Evolutionary conservation across 768 basidiomycete genomes (phyloP).

Genomic region (Serendipita sp.): DNA sequence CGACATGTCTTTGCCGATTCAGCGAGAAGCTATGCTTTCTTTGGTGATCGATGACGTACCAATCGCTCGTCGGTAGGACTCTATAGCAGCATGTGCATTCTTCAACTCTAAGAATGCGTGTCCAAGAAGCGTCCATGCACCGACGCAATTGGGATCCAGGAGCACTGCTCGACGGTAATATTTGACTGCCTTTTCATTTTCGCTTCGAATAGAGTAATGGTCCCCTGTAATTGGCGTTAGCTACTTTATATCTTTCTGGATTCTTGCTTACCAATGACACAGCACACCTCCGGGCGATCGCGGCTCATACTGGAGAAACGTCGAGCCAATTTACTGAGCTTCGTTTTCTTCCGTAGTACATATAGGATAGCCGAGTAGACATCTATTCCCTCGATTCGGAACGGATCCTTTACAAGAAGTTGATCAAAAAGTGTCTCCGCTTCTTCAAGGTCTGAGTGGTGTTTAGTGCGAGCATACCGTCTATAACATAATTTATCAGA

Average conservation of each 20-base stretch:
- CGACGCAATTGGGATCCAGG: constrained; percentile 84
- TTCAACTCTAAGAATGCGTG: constrained; percentile 99
- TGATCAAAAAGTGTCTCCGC: constrained; percentile 77
- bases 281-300: constrained; percentile 92
- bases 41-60: constrained; percentile 30
- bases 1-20: constrained; percentile 55
- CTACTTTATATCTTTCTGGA: constrained; percentile 2
- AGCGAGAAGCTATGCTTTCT: constrained; percentile 7
- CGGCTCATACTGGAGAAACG: constrained; percentile 80
- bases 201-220: constrained; percentile 82
- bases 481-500: neutral
- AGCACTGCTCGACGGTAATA: constrained; percentile 93
- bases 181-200: constrained; percentile 90
- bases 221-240: constrained; percentile 46
- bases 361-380: constrained; percentile 95
- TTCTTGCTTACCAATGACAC: constrained; percentile 61
- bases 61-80: constrained; percentile 89
- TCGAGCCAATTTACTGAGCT: constrained; percentile 81
- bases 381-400: constrained; percentile 87
- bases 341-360: constrained; percentile 77
- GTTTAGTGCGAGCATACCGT: too few relatives aligned
- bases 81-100: constrained; percentile 97
- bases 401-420: constrained; percentile 67
- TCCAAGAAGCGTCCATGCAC: constrained; percentile 98
- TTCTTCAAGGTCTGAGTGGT: constrained; percentile 60